phyloP scores from a whole-genome alignment of 495 filamentous ascomycete species.

The Penicillium steckii region DNA sequence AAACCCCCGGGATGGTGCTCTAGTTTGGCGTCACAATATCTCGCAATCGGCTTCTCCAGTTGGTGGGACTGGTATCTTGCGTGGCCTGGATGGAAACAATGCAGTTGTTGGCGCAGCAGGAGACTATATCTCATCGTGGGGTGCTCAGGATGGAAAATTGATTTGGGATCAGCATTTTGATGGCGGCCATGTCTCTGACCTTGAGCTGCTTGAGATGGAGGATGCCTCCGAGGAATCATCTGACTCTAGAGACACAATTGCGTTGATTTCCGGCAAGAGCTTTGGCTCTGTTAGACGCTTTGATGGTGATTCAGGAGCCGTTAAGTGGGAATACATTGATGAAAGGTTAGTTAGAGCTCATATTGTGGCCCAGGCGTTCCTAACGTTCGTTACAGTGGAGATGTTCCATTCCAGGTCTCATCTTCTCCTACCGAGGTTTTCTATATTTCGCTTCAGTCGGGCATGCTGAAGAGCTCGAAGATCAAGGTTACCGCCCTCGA shows the following conservation, averaged over 20 bases:
- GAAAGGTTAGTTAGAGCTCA: conserved; percentile 41
- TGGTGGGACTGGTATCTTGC: conserved; percentile 52
- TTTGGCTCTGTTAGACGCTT: conserved; percentile 64
- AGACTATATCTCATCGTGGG: conserved; percentile 73
- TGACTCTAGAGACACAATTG: conserved; percentile 65
- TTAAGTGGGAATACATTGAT: conserved; percentile 75
- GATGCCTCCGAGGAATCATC: conserved; percentile 47
- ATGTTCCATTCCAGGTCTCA: conserved; percentile 75
- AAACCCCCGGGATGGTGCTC: conserved; percentile 77
- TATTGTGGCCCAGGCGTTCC: conserved; percentile 22
- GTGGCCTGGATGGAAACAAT: conserved; percentile 70
- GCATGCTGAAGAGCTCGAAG: conserved; percentile 62
- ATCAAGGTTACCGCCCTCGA: conserved; percentile 73
- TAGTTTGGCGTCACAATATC: conserved; percentile 84
- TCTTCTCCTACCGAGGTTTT: conserved; percentile 72
- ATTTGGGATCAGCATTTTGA: conserved; percentile 65
- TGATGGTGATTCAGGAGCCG: conserved; percentile 67
- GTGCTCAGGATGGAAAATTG: conserved; percentile 74
- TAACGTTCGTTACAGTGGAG: conserved; percentile 45
- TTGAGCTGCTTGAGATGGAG: conserved; percentile 76
- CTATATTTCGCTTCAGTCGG: conserved; percentile 72
- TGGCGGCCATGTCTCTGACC: conserved; percentile 61
- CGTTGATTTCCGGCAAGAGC: conserved; percentile 55
- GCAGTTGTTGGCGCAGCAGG: conserved; percentile 71
- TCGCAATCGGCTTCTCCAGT: conserved; percentile 33